Base-by-base conservation (phyloP, 495 filamentous ascomycete species). In the Beverwykella pulmonaria region DNA sequence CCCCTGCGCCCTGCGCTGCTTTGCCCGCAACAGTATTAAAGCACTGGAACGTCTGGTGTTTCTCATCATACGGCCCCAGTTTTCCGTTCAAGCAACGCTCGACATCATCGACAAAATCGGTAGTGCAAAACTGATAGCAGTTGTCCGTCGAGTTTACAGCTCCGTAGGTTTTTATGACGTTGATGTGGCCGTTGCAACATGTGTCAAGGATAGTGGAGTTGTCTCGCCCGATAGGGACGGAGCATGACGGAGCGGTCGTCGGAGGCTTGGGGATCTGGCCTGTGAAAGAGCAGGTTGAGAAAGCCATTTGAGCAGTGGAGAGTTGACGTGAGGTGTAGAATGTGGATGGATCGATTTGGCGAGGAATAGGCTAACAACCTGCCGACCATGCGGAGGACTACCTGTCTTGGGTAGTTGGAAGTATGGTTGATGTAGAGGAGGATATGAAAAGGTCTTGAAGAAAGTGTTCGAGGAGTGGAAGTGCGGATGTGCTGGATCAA, bases 171-270 rank as follows among this genome's bases (percentile, higher is more conserved):
- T 7, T 19, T 17, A 68, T 5, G 0, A 32, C 22, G 50, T 68
- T 68, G 65, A 68, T 56, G 26, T 68, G 48, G 17, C 57, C 41
- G 44, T 68, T 68, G 25, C 65, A 68, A 50, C 65, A 68, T 4
- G 57, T 48, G 29, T 68, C 65, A 48, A 68, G 65, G 25, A 61
- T 53, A 17, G 65, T 68, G 58, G 48, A 47, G 58, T 68, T 68
- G 23, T 23, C 27, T 49, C 57, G 46, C 2, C 65, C 65, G 32
- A 61, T 55, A 27, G 49, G 65, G 26, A 68, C 65, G 14, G 65
- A 32, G 58, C 65, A 68, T 39, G 65, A 20, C 2, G 57, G 1
- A 9, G 17, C 4, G 25, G 57, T 47, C 2, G 65, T 62, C 25
- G 65, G 65, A 5, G 65, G 65, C 9, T 48, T 53, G 0, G 65